Evolutionary conservation across 371 early-diverging fungal species (phyloP).

Genomic region (Apophysomyces ossiformis): DNA sequence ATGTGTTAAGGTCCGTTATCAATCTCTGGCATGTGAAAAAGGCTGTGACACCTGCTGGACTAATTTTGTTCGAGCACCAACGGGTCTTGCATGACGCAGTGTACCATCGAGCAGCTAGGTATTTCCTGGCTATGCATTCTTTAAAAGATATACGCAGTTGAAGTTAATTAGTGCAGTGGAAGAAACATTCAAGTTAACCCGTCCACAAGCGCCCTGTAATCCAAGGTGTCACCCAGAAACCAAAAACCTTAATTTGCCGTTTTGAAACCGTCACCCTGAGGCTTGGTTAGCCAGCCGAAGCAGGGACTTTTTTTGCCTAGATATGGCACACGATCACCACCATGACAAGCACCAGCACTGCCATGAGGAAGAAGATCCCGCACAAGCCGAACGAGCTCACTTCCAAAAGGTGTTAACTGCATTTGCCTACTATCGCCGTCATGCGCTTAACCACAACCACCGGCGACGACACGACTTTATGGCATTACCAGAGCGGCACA

Average conservation of each 20-base stretch:
- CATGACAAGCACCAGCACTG: background rate
- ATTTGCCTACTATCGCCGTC: slow-evolving; percentile 72
- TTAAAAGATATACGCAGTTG: background rate
- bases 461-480: slow-evolving; percentile 73
- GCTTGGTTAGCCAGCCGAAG: background rate
- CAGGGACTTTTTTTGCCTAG: background rate
- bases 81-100: slow-evolving; percentile 10
- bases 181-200: too few species aligned
- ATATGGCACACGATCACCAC: slow-evolving; percentile 5
- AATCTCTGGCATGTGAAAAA: slow-evolving; percentile 11
- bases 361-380: slow-evolving; percentile 21
- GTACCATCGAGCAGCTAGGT: background rate
- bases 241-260: background rate
- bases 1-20: slow-evolving; percentile 11
- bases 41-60: slow-evolving; percentile 11
- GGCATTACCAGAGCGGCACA: slow-evolving; percentile 68
- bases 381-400: slow-evolving; percentile 39
- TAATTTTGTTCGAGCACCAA: slow-evolving; percentile 9
- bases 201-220: background rate
- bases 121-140: background rate
- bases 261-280: slow-evolving; percentile 11
- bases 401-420: slow-evolving; percentile 72
- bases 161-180: too few species aligned
- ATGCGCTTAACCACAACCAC: slow-evolving; percentile 69
- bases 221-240: background rate